Conservation (phyloP, 2,329 filamentous ascomycete species). For the Cladophialophora yegresii region DNA sequence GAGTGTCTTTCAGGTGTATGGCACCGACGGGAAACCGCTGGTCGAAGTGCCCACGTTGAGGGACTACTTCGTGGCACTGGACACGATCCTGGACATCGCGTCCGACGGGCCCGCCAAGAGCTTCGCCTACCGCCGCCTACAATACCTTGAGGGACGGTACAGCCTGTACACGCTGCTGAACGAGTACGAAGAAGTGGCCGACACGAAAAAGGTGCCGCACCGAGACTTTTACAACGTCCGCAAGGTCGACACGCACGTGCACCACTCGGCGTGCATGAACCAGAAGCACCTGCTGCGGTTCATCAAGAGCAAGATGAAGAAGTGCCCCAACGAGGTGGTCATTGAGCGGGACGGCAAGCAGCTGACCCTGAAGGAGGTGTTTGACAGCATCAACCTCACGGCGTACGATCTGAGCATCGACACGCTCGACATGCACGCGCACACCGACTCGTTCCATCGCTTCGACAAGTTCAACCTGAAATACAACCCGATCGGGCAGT, state of each 20-base stretch:
- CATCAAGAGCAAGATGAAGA: conserved; percentile 99
- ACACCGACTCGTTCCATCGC: conserved; percentile 96
- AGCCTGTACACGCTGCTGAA: conserved; percentile 91
- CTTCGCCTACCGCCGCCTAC: conserved; percentile 90
- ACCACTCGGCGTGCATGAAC: conserved; percentile 99
- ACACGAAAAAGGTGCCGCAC: conserved; percentile 96
- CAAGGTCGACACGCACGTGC: conserved; percentile 98
- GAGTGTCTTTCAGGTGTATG: conserved; percentile 90
- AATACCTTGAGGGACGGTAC: conserved; percentile 96
- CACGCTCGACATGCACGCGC: conserved; percentile 98
- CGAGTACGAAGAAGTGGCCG: conserved; percentile 95
- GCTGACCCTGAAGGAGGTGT: conserved; percentile 87
- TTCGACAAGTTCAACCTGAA: conserved; percentile 99
- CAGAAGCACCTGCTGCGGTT: conserved; percentile 97
- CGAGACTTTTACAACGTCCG: conserved; percentile 98
- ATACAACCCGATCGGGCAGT: conserved; percentile 97
- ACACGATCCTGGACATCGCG: conserved; percentile 81
- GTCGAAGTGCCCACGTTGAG: conserved; percentile 86
- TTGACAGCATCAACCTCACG: conserved; percentile 94
- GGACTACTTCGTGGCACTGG: conserved; percentile 94
- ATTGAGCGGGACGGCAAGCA: conserved; percentile 89
- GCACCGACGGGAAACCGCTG: conserved; percentile 67
- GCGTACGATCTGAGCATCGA: conserved; percentile 98
- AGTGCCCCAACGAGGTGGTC: conserved; percentile 89
- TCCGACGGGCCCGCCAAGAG: conserved; percentile 96